Evolutionary conservation across 129 eudicot species (phyloP).

Genomic region (Smallanthus sonchifolius): DNA sequence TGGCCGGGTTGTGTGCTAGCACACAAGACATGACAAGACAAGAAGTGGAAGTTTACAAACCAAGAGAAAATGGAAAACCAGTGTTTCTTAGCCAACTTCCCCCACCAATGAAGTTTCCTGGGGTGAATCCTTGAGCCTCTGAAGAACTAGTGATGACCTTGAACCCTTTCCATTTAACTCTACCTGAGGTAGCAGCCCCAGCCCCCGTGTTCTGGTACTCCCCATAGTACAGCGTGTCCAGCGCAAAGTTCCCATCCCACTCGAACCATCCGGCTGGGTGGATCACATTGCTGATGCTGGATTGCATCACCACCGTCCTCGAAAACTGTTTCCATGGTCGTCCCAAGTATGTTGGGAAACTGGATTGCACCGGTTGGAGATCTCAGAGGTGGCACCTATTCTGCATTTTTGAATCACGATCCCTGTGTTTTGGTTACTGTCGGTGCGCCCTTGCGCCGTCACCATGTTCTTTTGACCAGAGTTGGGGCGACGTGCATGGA

Average conservation of each 20-base stretch:
- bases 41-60: constrained; percentile 32
- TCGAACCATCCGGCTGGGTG: constrained; percentile 77
- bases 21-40: not conserved
- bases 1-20: not conserved
- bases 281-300: constrained; percentile 48
- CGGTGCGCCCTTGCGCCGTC: constrained; percentile 84
- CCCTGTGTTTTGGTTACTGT: constrained; percentile 85
- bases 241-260: constrained; percentile 68
- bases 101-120: constrained; percentile 62
- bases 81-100: constrained; percentile 58
- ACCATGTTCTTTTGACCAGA: constrained; percentile 70
- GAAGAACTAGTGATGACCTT: constrained; percentile 55
- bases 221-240: constrained; percentile 45
- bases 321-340: constrained; percentile 83
- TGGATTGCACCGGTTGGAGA: constrained; percentile 45
- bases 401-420: constrained; percentile 72
- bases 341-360: constrained; percentile 67
- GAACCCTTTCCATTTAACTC: constrained; percentile 71
- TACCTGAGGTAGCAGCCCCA: constrained; percentile 54
- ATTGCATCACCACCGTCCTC: constrained; percentile 75
- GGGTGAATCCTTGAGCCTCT: constrained; percentile 61
- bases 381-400: constrained; percentile 81
- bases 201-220: constrained; percentile 75
- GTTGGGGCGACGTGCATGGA: constrained; percentile 70
- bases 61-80: constrained; percentile 63